Evolutionary conservation across 441 rosid species (phyloP), one percentile per base, ranked within the genome.

Genomic region (Capsella rubella): DNA sequence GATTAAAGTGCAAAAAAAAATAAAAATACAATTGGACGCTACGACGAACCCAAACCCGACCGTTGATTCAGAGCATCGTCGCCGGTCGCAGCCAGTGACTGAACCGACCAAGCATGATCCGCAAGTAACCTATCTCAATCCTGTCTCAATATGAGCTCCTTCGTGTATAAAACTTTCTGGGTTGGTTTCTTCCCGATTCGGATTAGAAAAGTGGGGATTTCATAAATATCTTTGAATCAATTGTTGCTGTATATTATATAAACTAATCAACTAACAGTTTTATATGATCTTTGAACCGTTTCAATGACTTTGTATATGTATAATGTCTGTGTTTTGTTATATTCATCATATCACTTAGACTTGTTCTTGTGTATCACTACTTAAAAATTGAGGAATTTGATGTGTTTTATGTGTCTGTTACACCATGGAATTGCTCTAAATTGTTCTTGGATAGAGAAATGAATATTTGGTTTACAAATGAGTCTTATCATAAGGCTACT

Each of bases 11-110:
- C 18, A 37, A 58, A 51, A 11, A 39, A 21, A 40, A 21, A 11
- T 21, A 21, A 40, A 40, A 39, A 12, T 39, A 16, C 18, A 21
- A 32, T 27, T 59, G 47, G 11, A 21, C 11, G 18, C 9, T 31
- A 40, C 64, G 64, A 58, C n/a, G 64, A 58, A 58, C 64, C 29
- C 31, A 58, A 12, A 4, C 16, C 12, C 2, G 6, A 60, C 49
- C 43, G 8, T 32, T 32, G 14, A 56, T 56, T 8, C 5, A 57
- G 32, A 57, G 11, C 18, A 60, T 34, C 49, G 21, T 43, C 65
- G 18, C 12, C 47, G 29, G 31, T 11, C 47, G 31, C 15, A 16
- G 64, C 31, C 18, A 16, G 49, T 60, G 34, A 40, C 18, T 40
- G 49, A 60, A 40, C 16, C 31, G 21, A 60, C 34, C 34, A 60